phyloP scores from a whole-genome alignment of 2,329 filamentous ascomycete genomes.

The Moelleriella libera region DNA sequence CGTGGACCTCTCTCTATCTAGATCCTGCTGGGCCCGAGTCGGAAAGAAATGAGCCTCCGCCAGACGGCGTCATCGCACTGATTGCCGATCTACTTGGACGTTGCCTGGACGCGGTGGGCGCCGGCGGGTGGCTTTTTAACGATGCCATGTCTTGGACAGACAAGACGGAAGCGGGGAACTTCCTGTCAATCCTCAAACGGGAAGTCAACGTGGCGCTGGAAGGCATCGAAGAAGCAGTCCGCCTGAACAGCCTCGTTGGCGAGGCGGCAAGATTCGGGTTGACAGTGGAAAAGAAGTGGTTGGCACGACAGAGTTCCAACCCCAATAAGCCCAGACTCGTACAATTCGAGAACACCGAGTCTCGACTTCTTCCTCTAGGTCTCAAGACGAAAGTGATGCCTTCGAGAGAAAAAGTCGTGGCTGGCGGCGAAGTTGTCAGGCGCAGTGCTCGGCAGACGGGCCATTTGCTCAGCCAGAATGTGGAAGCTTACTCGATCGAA shows the following conservation, averaged over 20 bases:
- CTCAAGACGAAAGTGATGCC: conserved; percentile 44
- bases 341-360: conserved; percentile 26
- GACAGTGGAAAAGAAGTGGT: conserved; percentile 18
- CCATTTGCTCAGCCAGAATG: conserved; percentile 62
- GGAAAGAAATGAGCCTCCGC: conserved; percentile 28
- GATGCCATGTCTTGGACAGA: conserved; percentile 37
- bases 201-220: conserved; percentile 61
- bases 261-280: conserved; percentile 52
- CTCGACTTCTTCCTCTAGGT: conserved; percentile 54
- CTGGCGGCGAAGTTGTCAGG: conserved; percentile 55
- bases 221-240: conserved; percentile 54
- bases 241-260: conserved; percentile 47
- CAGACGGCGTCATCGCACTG: conserved; percentile 55
- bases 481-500: conserved; percentile 74
- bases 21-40: conserved; percentile 37
- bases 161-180: conserved; percentile 42
- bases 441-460: conserved; percentile 62
- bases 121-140: conserved; percentile 59
- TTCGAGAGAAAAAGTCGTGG: conserved; percentile 43
- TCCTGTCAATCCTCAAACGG: conserved; percentile 49
- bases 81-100: conserved; percentile 59
- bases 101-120: conserved; percentile 62
- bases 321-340: conserved; percentile 27
- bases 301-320: conserved; percentile 14
- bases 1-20: conserved; percentile 62